Percentiles rank a stretch among this genome's conserved stretches.
Conservation (phyloP, 495 filamentous ascomycete genomes). For the Podospora pseudocomata region DNA sequence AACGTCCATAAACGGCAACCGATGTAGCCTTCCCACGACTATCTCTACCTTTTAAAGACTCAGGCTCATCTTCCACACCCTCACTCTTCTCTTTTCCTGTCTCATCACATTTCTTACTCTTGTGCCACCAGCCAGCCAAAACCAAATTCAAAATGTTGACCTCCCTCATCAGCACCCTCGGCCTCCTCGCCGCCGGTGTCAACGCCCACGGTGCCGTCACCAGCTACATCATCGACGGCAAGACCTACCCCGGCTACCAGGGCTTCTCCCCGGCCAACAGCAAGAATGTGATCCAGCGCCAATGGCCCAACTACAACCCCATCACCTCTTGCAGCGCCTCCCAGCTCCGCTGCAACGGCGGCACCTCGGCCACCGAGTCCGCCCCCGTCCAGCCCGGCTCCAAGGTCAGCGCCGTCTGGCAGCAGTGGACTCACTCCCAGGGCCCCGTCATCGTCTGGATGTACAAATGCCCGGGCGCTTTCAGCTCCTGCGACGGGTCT, state of each 20-base stretch:
- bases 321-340: conserved; percentile 38
- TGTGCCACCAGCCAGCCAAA: not conserved
- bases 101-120: not conserved
- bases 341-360: conserved; percentile 56
- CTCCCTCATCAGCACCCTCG: conserved; percentile 22
- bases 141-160: conserved; percentile 24
- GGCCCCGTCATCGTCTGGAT: conserved; percentile 57
- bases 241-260: conserved; percentile 49
- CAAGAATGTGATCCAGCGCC: conserved; percentile 51
- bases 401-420: conserved; percentile 50
- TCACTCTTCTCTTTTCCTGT: not conserved
- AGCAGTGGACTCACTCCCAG: conserved; percentile 56
- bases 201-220: conserved; percentile 56
- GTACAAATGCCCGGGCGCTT: conserved; percentile 48
- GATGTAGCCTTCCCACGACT: not conserved
- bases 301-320: conserved; percentile 55
- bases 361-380: conserved; percentile 42
- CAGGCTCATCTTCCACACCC: not conserved
- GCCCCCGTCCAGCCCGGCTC: conserved; percentile 46
- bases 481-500: conserved; percentile 45
- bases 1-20: not conserved
- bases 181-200: conserved; percentile 34
- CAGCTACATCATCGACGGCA: conserved; percentile 53
- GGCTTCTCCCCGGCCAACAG: conserved; percentile 46
- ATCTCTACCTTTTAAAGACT: not conserved